These are phyloP conservation scores for Massospora cicadina DNA, from an alignment of 371 early-diverging fungal species.

Conservation along the genomic window DNA sequence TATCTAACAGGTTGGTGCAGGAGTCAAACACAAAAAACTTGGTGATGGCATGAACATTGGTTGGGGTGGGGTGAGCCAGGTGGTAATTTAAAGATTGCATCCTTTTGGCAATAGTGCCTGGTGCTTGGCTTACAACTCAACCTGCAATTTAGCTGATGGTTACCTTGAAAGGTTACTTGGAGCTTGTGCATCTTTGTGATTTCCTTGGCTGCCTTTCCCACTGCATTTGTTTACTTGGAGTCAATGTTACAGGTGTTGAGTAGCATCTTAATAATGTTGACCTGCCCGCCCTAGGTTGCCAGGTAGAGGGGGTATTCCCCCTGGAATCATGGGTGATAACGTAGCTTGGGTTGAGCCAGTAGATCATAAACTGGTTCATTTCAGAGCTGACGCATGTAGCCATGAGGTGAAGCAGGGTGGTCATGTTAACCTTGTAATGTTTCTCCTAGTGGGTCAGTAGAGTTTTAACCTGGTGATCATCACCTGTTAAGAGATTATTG, in stretches of 20 bases:
- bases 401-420: conserved; percentile 7
- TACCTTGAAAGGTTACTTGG: conserved; percentile 19
- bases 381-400: conserved; percentile 13
- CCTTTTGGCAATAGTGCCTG: conserved; percentile 2
- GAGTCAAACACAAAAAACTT: conserved; percentile 3
- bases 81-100: conserved; percentile 7
- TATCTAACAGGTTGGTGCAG: conserved; percentile 23
- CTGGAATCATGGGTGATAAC: conserved; percentile 26
- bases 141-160: not conserved
- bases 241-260: conserved; percentile 22
- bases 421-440: not conserved
- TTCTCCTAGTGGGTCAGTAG: not conserved
- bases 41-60: not conserved
- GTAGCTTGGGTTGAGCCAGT: conserved; percentile 16
- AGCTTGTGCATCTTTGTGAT: conserved; percentile 21
- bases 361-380: conserved; percentile 18
- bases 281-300: conserved; percentile 34
- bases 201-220: conserved; percentile 18
- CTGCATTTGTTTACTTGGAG: conserved; percentile 22
- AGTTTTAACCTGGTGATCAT: not conserved
- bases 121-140: not conserved
- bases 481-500: conserved; percentile 4
- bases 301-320: conserved; percentile 42
- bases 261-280: conserved; percentile 28
- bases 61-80: conserved; percentile 7